Evolutionary conservation across 2,329 filamentous ascomycete genomes (phyloP), one percentile per base, ranked within the genome.

Genomic region (Xylaria sp.): DNA sequence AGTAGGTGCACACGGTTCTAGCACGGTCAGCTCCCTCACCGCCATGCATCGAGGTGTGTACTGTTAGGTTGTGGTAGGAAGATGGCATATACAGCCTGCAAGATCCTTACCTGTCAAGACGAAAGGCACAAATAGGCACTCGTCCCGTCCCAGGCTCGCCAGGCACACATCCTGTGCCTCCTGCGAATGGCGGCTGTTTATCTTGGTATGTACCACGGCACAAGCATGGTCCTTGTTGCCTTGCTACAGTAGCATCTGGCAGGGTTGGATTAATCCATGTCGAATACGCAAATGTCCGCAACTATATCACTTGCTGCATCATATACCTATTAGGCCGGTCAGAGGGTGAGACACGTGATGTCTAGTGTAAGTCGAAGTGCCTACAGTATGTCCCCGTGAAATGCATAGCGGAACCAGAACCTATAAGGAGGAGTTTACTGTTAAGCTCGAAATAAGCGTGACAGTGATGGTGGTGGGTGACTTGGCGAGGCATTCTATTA

Each of bases 21-120:
- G 55, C 44, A 65, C 39, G 57, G 68, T 68, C 62, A 66, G 62
- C 55, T 68, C 37, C 15, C 65, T 72, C 70, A 72, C 70, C 70
- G 69, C 69, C 63, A 71, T 71, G 66, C 55, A 50, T 55, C 60
- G 55, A 59, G 54, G 60, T 67, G 60, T 70, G 58, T 56, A 9
- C 32, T 60, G 39, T 44, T 37, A 62, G 51, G 52, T 39, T n/a
- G 32, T 48, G 61, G 44, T 34, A 39, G 34, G 20, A 64, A 46
- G 52, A 57, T 62, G 28, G 54, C 48, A 60, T 46, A 41, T 23
- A 51, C 51, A 57, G 25, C 60, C 50, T 46, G 56, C 52, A 32
- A 60, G 34, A 61, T 57, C 52, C 63, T 55, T n/a, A 63, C 48
- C 34, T 51, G 52, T 57, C 32, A 51, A 52, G 18, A 25, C 56